Conservation (phyloP, 169 alveolate species). For the Hammondia hammondi region DNA sequence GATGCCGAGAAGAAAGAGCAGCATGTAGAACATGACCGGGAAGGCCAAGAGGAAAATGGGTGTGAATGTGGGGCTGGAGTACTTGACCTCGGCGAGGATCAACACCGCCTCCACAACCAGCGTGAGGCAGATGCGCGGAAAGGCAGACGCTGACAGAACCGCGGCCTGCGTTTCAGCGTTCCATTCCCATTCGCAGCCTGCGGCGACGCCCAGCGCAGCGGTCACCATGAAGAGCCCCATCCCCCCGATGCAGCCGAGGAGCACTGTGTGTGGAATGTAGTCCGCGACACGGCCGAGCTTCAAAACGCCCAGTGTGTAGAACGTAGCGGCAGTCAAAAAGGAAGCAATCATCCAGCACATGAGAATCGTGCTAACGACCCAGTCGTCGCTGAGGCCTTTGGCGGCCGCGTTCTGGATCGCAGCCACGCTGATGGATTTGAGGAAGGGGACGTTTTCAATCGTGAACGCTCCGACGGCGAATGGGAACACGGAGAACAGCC, state of each 20-base stretch:
- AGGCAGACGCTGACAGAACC: background rate
- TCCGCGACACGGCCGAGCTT: slow-evolving; percentile 7
- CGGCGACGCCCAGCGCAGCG: slow-evolving; percentile 35
- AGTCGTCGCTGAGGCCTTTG: background rate
- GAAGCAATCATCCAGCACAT: slow-evolving; percentile 24
- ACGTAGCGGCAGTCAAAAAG: background rate
- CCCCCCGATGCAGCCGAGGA: slow-evolving; percentile 39
- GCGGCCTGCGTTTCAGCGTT: background rate
- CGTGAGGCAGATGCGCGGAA: background rate
- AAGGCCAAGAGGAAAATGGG: background rate
- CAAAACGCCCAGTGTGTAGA: background rate
- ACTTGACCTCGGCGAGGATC: slow-evolving; percentile 8
- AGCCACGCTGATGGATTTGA: slow-evolving; percentile 1
- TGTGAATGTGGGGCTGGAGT: background rate
- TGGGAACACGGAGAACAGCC: slow-evolving; percentile 23
- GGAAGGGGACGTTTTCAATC: slow-evolving; percentile 9
- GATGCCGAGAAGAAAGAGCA: slow-evolving; percentile 3
- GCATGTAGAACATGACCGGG: background rate
- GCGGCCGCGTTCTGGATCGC: slow-evolving; percentile 11
- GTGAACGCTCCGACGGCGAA: slow-evolving; percentile 40
- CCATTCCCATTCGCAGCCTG: slow-evolving; percentile 39
- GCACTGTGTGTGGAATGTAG: slow-evolving; percentile 21
- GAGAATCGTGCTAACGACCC: slow-evolving; percentile 10
- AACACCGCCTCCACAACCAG: background rate
- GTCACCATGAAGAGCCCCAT: slow-evolving; percentile 38